Evolutionary conservation across 768 basidiomycete genomes (phyloP), one percentile per base, ranked within the genome.

Genomic region (Leccinum rimulosum): DNA sequence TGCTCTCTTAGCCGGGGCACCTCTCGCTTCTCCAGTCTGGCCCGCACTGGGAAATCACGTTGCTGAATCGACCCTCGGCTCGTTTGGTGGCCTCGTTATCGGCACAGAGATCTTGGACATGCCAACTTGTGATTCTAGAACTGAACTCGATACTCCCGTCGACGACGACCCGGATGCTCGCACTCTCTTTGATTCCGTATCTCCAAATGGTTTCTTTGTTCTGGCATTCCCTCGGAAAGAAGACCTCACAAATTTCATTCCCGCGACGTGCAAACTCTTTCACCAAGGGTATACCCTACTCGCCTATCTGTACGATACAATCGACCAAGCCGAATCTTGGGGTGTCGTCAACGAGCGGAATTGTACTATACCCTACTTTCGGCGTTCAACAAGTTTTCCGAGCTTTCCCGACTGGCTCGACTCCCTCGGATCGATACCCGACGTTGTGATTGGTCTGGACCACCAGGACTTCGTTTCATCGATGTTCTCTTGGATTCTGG

Each of bases 1-100:
- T 1, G 45, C 25, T 35, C 66, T 73, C 27, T 55, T 78, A 15
- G 59, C 56, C 6, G 15, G 31, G 3, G 48, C 74, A 11, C 66
- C 66, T 10, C 61, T 64, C 48, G 28, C 62, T 17, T 55, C 62
- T 25, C 47, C 59, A 68, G 50, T 71, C 64, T 71, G 72, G 72
- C 14, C 70, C 33, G 43, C 54, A 25, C 43, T 69, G 50, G 62
- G 70, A 40, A 53, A 54, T 30, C 25, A 59, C 53, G 50, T 80
- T 28, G 70, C 73, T 61, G 71, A 49, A 55, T 70, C 66, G 31
- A 68, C 67, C 3, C 66, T 67, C 12, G 71, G 74, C 30, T 60
- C 58, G 31, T 66, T 75, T 9, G 79, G 79, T 17, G 83, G 80
- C 3, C 66, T 80, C 25, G 71, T 80, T 33, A 61, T 73, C 31